Percentiles rank a stretch among this genome's conserved stretches.
phyloP scores from a whole-genome alignment of 2,329 filamentous ascomycete species.

The Sporothrix euskadiensis region DNA sequence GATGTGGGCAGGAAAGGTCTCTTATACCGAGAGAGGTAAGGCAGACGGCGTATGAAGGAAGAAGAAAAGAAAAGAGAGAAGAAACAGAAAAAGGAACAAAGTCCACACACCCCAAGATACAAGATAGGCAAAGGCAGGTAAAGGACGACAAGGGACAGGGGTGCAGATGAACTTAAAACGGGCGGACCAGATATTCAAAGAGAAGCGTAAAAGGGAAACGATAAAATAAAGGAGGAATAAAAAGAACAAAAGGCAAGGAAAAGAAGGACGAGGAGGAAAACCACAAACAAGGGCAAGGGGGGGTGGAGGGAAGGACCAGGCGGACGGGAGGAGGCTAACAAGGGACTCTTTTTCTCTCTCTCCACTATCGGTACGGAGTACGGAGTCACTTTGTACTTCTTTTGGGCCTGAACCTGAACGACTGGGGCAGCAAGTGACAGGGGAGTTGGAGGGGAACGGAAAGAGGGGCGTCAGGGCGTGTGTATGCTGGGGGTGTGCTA shows the following conservation, averaged over 20 bases:
- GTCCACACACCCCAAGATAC: not conserved
- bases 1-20: not conserved
- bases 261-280: not conserved
- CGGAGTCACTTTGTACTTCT: not conserved
- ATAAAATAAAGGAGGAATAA: not conserved
- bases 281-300: not conserved
- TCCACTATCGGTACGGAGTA: slow-evolving; percentile 5
- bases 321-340: not conserved
- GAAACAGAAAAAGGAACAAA: not conserved
- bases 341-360: not conserved
- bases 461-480: not conserved
- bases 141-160: slow-evolving; percentile 14
- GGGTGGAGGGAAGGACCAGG: not conserved
- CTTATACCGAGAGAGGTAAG: not conserved
- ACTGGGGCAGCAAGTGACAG: not conserved
- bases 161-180: not conserved
- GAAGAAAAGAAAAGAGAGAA: not conserved
- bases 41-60: not conserved
- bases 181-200: not conserved
- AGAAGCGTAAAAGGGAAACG: not conserved
- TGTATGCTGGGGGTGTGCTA: not conserved
- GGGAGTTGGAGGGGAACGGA: not conserved
- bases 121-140: not conserved
- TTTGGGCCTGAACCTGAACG: slow-evolving; percentile 3
- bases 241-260: not conserved